phyloP scores from a whole-genome alignment of 2,329 filamentous ascomycete species.

The Fusarium anthophilum region DNA sequence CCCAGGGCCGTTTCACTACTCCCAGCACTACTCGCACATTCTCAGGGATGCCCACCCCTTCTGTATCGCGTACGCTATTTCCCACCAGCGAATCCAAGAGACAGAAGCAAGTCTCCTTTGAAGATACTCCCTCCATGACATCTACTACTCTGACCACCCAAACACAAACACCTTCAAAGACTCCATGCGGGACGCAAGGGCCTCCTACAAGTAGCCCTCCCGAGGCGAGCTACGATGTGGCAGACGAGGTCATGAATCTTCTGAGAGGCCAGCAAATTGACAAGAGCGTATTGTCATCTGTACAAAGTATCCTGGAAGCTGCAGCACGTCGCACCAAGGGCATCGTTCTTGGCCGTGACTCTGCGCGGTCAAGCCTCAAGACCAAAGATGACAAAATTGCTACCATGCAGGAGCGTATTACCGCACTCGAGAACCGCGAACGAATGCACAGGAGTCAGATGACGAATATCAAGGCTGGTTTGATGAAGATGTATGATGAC shows the following conservation, averaged over 20 bases:
- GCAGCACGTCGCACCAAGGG: slow-evolving; percentile 69
- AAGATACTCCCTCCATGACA: slow-evolving; percentile 29
- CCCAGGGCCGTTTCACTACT: slow-evolving; percentile 37
- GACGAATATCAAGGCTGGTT: slow-evolving; percentile 49
- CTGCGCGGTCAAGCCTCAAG: slow-evolving; percentile 68
- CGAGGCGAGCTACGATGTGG: slow-evolving; percentile 48
- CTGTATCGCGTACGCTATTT: slow-evolving; percentile 51
- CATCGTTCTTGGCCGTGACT: slow-evolving; percentile 71
- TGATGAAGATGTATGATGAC: slow-evolving; percentile 51
- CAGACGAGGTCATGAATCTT: slow-evolving; percentile 59
- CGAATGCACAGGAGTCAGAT: slow-evolving; percentile 46
- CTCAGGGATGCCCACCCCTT: slow-evolving; percentile 46
- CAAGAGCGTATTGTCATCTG: slow-evolving; percentile 46
- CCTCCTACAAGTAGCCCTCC: slow-evolving; percentile 26
- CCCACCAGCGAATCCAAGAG: slow-evolving; percentile 44
- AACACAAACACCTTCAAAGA: slow-evolving; percentile 25
- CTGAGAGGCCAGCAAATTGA: slow-evolving; percentile 57
- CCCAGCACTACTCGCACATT: slow-evolving; percentile 38
- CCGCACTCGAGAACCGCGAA: slow-evolving; percentile 52
- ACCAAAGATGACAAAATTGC: slow-evolving; percentile 64
- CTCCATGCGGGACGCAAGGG: background rate
- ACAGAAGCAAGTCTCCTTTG: slow-evolving; percentile 47
- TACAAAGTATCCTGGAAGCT: slow-evolving; percentile 59
- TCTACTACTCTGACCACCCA: slow-evolving; percentile 19
- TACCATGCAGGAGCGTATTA: slow-evolving; percentile 49